A percentile compares a stretch with the other conserved stretches of the same genome.
Conservation (phyloP, 139 green algal genomes). For the Zygnema cylindricum region DNA sequence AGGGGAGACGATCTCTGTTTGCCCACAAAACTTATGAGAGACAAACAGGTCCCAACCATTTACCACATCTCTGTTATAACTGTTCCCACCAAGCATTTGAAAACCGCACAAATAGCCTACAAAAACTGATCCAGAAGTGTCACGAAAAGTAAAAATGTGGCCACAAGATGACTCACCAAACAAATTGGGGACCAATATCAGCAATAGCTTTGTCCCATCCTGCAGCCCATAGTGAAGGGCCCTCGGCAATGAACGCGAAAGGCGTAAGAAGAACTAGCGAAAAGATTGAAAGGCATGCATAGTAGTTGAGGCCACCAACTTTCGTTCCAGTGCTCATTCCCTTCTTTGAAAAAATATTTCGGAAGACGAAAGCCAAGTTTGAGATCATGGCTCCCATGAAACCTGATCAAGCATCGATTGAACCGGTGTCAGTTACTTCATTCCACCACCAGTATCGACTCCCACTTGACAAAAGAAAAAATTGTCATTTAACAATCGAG, state of each 20-base stretch:
- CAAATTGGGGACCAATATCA: slow-evolving; percentile 51
- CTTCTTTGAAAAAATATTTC: slow-evolving; percentile 66
- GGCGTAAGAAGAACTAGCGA: slow-evolving; percentile 62
- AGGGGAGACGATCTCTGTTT: too few species aligned
- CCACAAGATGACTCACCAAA: slow-evolving; percentile 25
- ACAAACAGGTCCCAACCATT: too few species aligned
- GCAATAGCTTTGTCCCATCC: slow-evolving; percentile 51
- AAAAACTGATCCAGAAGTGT: background rate
- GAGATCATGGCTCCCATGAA: slow-evolving; percentile 65
- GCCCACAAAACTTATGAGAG: too few species aligned
- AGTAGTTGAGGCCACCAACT: slow-evolving; percentile 64
- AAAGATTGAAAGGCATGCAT: slow-evolving; percentile 62
- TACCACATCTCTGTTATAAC: too few species aligned
- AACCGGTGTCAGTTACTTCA: too few species aligned
- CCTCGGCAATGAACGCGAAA: slow-evolving; percentile 61
- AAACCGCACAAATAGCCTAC: too few species aligned
- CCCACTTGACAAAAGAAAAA: too few species aligned
- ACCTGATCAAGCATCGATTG: slow-evolving; percentile 44
- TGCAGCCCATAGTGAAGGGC: slow-evolving; percentile 49
- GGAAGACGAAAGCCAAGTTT: slow-evolving; percentile 64
- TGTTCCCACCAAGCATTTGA: too few species aligned
- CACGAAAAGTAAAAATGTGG: background rate
- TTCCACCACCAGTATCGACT: too few species aligned
- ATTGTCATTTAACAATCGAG: too few species aligned
- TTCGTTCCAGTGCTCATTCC: slow-evolving; percentile 57